Evolutionary conservation across 805 yeast species (phyloP).

Genomic region (Torulaspora microellipsoides): DNA sequence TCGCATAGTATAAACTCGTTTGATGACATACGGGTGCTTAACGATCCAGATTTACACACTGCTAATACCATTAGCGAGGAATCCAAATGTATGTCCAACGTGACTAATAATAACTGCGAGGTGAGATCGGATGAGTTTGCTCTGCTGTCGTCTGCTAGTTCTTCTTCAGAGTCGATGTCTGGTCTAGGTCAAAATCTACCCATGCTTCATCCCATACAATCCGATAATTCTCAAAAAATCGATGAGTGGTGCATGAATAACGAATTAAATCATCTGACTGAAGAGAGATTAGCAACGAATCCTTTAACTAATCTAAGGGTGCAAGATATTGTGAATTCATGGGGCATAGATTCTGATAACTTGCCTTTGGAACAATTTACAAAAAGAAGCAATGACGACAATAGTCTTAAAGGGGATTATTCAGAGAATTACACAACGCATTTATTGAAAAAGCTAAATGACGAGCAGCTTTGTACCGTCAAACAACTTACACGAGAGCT

Average conservation of each 20-base stretch:
- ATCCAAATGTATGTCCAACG: slow-evolving; percentile 6
- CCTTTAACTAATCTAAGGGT: slow-evolving; percentile 8
- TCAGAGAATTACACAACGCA: slow-evolving; percentile 13
- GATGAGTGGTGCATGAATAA: slow-evolving; percentile 26
- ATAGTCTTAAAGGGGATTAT: not conserved
- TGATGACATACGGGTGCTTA: slow-evolving; percentile 17
- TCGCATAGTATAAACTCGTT: slow-evolving; percentile 11
- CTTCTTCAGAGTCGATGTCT: slow-evolving; percentile 10
- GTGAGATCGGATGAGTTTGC: slow-evolving; percentile 21
- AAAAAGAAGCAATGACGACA: not conserved
- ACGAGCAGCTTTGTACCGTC: slow-evolving; percentile 11
- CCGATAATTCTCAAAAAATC: slow-evolving; percentile 19
- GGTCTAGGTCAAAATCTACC: slow-evolving; percentile 2
- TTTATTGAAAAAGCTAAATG: slow-evolving; percentile 7
- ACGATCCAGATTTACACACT: slow-evolving; percentile 12
- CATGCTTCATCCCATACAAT: slow-evolving; percentile 4
- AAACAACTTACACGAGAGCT: slow-evolving; percentile 16
- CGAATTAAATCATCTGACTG: slow-evolving; percentile 5
- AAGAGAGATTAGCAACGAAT: not conserved
- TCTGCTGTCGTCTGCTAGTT: slow-evolving; percentile 19
- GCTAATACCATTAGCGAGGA: slow-evolving; percentile 12
- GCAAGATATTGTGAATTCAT: slow-evolving; percentile 30
- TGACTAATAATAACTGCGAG: slow-evolving; percentile 9
- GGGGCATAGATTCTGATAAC: slow-evolving; percentile 34
- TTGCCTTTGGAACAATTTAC: slow-evolving; percentile 3